phyloP scores from a whole-genome alignment of 2,329 filamentous ascomycete species.

The Paracamarosporium sp. region DNA sequence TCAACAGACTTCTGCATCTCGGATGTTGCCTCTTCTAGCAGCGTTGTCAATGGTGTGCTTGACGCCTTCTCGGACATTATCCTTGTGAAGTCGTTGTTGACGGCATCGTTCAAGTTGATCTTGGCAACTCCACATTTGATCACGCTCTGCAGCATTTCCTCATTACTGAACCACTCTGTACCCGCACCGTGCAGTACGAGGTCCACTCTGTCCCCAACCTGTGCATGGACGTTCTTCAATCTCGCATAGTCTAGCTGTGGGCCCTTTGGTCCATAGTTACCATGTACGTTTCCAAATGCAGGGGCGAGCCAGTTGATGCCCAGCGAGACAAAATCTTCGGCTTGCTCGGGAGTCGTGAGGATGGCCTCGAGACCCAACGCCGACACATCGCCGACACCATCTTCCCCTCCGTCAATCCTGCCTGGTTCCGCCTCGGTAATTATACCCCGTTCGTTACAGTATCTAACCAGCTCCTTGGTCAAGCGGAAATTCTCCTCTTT shows the following conservation, averaged over 20 bases:
- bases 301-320: conserved; percentile 78
- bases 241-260: conserved; percentile 52
- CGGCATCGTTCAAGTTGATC: conserved; percentile 66
- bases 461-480: conserved; percentile 67
- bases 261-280: conserved; percentile 71
- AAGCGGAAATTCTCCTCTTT: conserved; percentile 72
- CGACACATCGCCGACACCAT: conserved; percentile 72
- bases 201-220: conserved; percentile 57
- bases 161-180: conserved; percentile 55
- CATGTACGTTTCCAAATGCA: conserved; percentile 79
- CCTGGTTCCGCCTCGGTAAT: conserved; percentile 75
- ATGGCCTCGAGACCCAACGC: conserved; percentile 63
- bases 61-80: conserved; percentile 58
- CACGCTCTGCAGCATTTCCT: conserved; percentile 62
- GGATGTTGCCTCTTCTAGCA: conserved; percentile 62
- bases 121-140: conserved; percentile 63
- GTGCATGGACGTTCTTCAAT: conserved; percentile 53
- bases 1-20: conserved; percentile 64
- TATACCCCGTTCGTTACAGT: conserved; percentile 70
- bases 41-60: conserved; percentile 58
- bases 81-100: conserved; percentile 59
- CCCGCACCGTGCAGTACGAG: conserved; percentile 67
- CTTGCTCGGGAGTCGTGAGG: conserved; percentile 73
- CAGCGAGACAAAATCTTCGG: conserved; percentile 72
- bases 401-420: conserved; percentile 75